Base-by-base conservation (phyloP, 2,329 filamentous ascomycete genomes). In the Nothophoma quercina region DNA sequence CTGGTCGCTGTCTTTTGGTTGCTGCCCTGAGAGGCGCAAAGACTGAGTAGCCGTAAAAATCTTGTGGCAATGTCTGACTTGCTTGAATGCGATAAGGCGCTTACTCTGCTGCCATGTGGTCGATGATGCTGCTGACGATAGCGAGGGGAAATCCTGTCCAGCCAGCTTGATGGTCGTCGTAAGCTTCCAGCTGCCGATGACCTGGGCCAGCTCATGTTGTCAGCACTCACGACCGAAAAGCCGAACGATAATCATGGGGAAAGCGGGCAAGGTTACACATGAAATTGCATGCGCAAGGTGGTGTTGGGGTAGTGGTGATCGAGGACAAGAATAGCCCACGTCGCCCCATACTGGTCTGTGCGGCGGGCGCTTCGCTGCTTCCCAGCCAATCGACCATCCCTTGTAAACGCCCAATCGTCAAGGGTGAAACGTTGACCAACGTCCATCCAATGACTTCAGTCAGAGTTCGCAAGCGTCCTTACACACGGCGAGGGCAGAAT, bases 371-470 rank as follows among this genome's bases (percentile, higher is more conserved):
- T 47, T 48, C 43, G 15, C 28, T 28, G 21, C 16, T 22, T 44
- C 33, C 39, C 18, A 8, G 26, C 64, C 64, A 67, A 65, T 67
- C 48, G 57, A 58, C 42, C 42, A 15, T 21, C 22, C 28, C 25
- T 55, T 47, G 46, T 64, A 67, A 42, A 65, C 64, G 64, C 64
- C 48, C 43, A 33, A 38, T 42, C 60, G 58, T 54, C 58, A 44
- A 64, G 55, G 39, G 56, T 57, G 44, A 53, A 48, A 60, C 57
- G 39, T 50, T 45, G 40, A 54, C 41, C 43, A 42, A 47, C 29
- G 43, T 25, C 29, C 19, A 39, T 22, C 68, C 69, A 72, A 70
- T 71, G 51, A 56, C 29, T n/a, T 15, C 18, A 16, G 7, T 26
- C 23, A 42, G 21, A 12, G 29, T 39, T 35, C 32, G 38, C 46